A percentile compares a stretch with the other conserved stretches of the same genome.
Evolutionary conservation across 78 protist species (phyloP).

Genomic region (Dictyostelium firmibasis): DNA sequence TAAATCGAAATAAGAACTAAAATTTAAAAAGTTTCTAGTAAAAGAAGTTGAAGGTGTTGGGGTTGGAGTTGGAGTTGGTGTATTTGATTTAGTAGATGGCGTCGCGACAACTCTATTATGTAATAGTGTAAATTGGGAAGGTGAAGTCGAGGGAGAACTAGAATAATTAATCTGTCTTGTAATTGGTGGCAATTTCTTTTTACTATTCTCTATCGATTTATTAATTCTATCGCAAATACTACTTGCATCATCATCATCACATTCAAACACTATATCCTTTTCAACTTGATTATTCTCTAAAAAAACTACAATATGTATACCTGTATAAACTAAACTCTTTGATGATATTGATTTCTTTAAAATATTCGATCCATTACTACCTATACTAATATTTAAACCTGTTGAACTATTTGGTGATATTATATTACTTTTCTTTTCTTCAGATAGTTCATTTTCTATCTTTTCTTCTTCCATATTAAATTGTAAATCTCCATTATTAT

Average conservation of each 20-base stretch:
- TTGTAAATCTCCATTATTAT: background rate
- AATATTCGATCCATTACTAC: background rate
- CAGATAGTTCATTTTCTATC: background rate
- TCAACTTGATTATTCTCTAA: background rate
- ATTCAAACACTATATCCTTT: constrained; percentile 45
- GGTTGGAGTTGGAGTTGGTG: background rate
- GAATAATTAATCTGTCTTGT: background rate
- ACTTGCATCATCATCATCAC: constrained; percentile 7
- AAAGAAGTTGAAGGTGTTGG: background rate
- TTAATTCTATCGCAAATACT: constrained; percentile 34
- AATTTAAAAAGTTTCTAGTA: background rate
- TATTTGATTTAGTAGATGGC: background rate
- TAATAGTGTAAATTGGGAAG: background rate
- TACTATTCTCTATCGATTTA: constrained; percentile 8
- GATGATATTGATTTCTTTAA: background rate
- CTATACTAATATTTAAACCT: background rate
- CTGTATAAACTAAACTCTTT: background rate
- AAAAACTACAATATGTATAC: constrained; percentile 14
- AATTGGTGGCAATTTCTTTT: background rate
- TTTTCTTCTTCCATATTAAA: constrained; percentile 46
- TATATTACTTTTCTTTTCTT: background rate
- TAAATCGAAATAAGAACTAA: background rate
- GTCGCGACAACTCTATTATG: background rate
- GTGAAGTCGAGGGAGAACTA: background rate
- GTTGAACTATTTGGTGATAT: background rate